Percentiles rank a stretch among this genome's conserved stretches.
Evolutionary conservation across 2,329 filamentous ascomycete species (phyloP).

Genomic region (Ophiostoma tasmaniense): DNA sequence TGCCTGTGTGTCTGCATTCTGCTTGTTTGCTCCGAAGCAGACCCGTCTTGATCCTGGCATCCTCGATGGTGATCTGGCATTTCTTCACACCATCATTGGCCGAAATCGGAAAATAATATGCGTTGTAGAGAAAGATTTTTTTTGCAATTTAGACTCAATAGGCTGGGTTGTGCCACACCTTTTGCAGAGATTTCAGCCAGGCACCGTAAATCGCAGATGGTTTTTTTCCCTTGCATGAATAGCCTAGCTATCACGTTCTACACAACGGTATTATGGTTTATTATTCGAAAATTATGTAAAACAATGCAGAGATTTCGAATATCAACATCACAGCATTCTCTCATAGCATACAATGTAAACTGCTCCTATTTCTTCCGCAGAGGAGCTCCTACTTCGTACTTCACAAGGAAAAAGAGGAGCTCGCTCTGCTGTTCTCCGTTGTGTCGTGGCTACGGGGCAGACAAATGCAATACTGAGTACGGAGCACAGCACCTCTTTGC

Average conservation of each 20-base stretch:
- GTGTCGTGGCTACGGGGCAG: not conserved
- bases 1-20: not conserved
- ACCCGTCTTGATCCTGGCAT: not conserved
- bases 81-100: slow-evolving; percentile 4
- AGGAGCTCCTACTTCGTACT: not conserved
- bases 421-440: not conserved
- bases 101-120: not conserved
- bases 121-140: not conserved
- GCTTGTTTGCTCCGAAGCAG: not conserved
- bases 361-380: not conserved
- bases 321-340: not conserved
- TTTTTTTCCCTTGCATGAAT: not conserved
- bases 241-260: too few species aligned
- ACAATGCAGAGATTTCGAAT: too few species aligned
- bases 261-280: too few species aligned
- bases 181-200: not conserved
- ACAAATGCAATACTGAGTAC: not conserved
- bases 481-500: not conserved
- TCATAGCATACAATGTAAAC: not conserved
- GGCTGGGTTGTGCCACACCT: not conserved
- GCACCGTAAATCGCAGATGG: not conserved
- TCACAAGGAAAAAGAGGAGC: not conserved
- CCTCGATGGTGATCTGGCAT: not conserved
- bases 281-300: too few species aligned
- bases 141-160: not conserved